Evolutionary conservation across 192 early-diverging fungal genomes (phyloP), one percentile per base, ranked within the genome.

Genomic region (Backusella luteola): DNA sequence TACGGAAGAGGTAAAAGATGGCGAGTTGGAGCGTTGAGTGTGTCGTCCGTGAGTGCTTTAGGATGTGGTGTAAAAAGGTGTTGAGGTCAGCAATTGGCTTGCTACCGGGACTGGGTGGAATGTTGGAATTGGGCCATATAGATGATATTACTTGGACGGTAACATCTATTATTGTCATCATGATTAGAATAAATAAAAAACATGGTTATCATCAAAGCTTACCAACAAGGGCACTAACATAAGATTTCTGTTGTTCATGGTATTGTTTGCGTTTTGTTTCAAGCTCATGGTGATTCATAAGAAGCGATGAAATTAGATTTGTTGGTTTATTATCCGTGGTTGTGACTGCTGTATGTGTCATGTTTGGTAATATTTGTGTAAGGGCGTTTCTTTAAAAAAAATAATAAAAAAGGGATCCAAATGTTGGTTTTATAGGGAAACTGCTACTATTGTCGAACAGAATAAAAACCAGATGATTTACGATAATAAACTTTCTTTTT

Each of bases 11-110:
- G 71, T 89, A 89, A 69, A 88, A 79, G 6, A 91, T 80, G 14
- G 90, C 87, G 59, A 90, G 86, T 77, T 91, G 88, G 68, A 91
- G 83, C 2, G 88, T 90, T 3, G 88, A 88, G 76, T 85, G 89
- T 36, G 89, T 89, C 4, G 87, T 87, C 23, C 84, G 81, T 36
- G 88, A 90, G 36, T 88, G 85, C 19, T 85, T 84, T 15, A 91
- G 75, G 36, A 90, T 83, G 67, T 89, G 84, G 36, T 84, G 81
- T 66, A 91, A 81, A 70, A 91, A 88, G 29, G 84, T 76, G 7
- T 84, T 83, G 15, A 92, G 81, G 26, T 90, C 87, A 14, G 85
- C 73, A 23, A 83, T 82, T 6, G 84, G 71, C 76, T 73, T 69
- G 76, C 68, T 59, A 72, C 74, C 12, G 29, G 78, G 66, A 8